Evolutionary conservation across 192 early-diverging fungal genomes (phyloP), one percentile per base, ranked within the genome.

Genomic region (Backusella macrospora): DNA sequence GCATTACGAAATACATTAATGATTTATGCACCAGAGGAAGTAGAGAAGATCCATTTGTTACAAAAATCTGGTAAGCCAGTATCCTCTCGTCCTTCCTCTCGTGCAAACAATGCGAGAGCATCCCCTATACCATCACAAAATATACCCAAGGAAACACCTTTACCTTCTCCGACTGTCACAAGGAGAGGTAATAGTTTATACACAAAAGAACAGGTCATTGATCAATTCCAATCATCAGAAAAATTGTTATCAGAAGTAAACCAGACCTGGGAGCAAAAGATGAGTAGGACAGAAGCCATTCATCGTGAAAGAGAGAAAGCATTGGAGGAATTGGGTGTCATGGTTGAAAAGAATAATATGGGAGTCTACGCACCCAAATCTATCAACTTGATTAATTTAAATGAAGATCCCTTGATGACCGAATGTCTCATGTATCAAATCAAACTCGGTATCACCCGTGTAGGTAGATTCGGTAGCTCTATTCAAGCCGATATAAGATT

Each of bases 401-500:
- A 89, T 72, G 92, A 94, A 72, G 90, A 95, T 76, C 90, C 92
- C 48, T 82, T 89, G 16, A 88, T 91, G 87, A 87, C 90, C 14
- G 92, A 95, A 76, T 94, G 92, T 48, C 76, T 95, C 4, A 84
- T 95, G 47, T 94, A 93, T 79, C 89, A 88, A 68, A 76, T 95
- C 38, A 89, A 88, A 39, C 83, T 83, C 9, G 93, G 92, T 12
- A 68, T 70, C 2, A 92, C 92, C 15, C 47, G 75, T 1, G 92
- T 92, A 0, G 93, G 92, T 6, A 71, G 76, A 6, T 64, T 73
- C 18, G 75, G 74, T 21, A 78, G 76, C 38, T 18, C 71, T 34
- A 52, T 59, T 18, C 43, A 62, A 18, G 73, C 75, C 12, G 81
- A 87, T 48, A 88, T 94, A 21, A 80, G 83, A 9, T 65, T 88